Conservation (phyloP, 139 green algal species). For the Trebouxia sp. region DNA sequence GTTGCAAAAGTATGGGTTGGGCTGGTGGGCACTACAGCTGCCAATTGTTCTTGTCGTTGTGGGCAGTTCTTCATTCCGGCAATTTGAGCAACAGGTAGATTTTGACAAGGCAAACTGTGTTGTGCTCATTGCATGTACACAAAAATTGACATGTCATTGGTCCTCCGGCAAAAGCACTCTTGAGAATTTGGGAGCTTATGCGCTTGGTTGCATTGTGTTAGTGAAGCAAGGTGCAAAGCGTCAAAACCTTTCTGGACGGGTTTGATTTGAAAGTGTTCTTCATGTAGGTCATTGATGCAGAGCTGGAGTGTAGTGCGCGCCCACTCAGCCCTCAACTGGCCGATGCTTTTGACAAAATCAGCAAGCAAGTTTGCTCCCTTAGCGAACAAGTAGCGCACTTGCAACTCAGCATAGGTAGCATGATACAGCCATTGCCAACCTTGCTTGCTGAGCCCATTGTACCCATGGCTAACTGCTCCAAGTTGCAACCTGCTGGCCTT, state of each 20-base stretch:
- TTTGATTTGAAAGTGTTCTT: not conserved
- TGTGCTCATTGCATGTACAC: not conserved
- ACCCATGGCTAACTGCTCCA: not conserved
- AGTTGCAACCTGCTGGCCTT: not conserved
- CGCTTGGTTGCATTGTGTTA: constrained; percentile 14
- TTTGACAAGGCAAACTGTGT: not conserved
- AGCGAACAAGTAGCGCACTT: constrained; percentile 25
- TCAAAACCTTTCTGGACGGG: not conserved
- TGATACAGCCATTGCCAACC: constrained; percentile 20
- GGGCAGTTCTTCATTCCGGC: not conserved
- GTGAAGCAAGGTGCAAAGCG: not conserved
- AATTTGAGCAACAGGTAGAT: constrained; percentile 23
- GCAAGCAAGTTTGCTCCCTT: constrained; percentile 20
- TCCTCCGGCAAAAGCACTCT: not conserved
- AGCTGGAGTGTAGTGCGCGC: constrained; percentile 21
- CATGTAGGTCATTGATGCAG: not conserved
- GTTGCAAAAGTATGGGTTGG: constrained; percentile 23
- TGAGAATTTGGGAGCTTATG: no score
- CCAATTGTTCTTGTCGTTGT: constrained; percentile 6
- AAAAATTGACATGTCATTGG: not conserved
- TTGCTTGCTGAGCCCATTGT: no score
- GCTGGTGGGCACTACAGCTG: constrained; percentile 31
- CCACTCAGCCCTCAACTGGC: constrained; percentile 25
- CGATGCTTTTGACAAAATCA: constrained; percentile 25
- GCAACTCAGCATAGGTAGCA: constrained; percentile 8